Conservation (phyloP, 2,329 filamentous ascomycete species). For the Camillea tinctor region DNA sequence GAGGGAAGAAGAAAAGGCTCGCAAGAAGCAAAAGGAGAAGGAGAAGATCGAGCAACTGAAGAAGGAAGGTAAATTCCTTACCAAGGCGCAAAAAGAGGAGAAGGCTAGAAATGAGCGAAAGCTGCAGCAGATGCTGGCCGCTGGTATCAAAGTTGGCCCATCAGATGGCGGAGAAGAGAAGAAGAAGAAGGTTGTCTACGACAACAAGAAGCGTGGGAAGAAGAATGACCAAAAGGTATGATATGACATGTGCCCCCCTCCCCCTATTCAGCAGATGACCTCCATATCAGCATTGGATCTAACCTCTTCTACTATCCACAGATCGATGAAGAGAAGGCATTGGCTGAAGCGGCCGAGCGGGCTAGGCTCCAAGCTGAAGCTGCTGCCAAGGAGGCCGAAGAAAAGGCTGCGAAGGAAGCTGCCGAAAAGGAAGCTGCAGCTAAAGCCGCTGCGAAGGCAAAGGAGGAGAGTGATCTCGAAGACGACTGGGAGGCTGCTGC, state of each 20-base stretch:
- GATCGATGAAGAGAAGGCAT: constrained; percentile 73
- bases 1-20: constrained; percentile 69
- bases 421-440: constrained; percentile 56
- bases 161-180: constrained; percentile 52
- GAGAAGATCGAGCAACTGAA: constrained; percentile 84
- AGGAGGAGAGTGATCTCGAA: constrained; percentile 60
- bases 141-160: constrained; percentile 70
- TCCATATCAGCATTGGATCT: constrained; percentile 4
- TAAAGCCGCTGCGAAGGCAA: constrained; percentile 53
- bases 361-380: constrained; percentile 67
- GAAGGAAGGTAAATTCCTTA: constrained; percentile 83
- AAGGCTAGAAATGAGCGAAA: constrained; percentile 77
- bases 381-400: constrained; percentile 59
- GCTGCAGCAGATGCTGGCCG: constrained; percentile 80
- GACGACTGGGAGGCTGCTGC: constrained; percentile 90
- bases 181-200: constrained; percentile 76
- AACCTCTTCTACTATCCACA: constrained; percentile 32
- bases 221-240: constrained; percentile 55
- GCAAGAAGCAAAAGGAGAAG: constrained; percentile 84
- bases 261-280: no score
- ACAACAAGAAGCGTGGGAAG: constrained; percentile 72
- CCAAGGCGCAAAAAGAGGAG: constrained; percentile 81
- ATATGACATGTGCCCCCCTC: no score
- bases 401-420: constrained; percentile 57
- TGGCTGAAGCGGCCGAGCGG: constrained; percentile 76